Base-by-base conservation (phyloP, 1,284 basidiomycete species). In the Athelia psychrophila region DNA sequence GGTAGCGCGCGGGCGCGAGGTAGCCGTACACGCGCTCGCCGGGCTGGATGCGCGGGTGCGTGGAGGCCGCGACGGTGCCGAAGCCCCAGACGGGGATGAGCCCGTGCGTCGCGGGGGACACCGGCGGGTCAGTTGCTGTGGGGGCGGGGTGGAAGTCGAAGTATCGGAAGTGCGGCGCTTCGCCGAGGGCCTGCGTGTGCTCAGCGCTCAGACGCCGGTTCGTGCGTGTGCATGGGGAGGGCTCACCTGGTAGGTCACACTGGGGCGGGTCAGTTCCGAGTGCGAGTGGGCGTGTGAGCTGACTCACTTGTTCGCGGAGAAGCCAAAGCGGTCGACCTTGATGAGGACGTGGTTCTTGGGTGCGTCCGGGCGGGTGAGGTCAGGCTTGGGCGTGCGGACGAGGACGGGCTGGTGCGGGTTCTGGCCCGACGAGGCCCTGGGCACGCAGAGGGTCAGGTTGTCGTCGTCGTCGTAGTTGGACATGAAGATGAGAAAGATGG, bases 81-180 rank as follows among this genome's bases (percentile, higher is more conserved):
- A 84, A 86, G 3, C 82, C 83, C 84, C 84, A 86, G 6, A 84
- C 84, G 0, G 84, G 84, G 19, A 83, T 75, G 22, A 86, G 62
- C 0, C 83, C 84, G 59, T 85, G 79, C 0, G 77, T 79, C 51
- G 69, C 68, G 6, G 72, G 56, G 2, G 78, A 78, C 2, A 74
- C 68, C 10, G 57, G 58, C 42, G 55, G 49, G 10, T 62, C 53
- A 12, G 69, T 64, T 27, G 81, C 81, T 18, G 38, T 42, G 13
- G 27, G 27, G 2, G 72, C 71, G 15, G 66, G 50, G 55, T 84
- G 79, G 52, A 83, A 86, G 53, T 85, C 84, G 56, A 83, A 86
- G 63, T 86, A 86, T 32, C 78, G 69, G 54, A 84, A 86, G 59
- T 83, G 80, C 9, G 83, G 74, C 50, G 77, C 75, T 55, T 86